phyloP scores from a whole-genome alignment of 2,329 filamentous ascomycete genomes.

The Emmonsiellopsis sp. region DNA sequence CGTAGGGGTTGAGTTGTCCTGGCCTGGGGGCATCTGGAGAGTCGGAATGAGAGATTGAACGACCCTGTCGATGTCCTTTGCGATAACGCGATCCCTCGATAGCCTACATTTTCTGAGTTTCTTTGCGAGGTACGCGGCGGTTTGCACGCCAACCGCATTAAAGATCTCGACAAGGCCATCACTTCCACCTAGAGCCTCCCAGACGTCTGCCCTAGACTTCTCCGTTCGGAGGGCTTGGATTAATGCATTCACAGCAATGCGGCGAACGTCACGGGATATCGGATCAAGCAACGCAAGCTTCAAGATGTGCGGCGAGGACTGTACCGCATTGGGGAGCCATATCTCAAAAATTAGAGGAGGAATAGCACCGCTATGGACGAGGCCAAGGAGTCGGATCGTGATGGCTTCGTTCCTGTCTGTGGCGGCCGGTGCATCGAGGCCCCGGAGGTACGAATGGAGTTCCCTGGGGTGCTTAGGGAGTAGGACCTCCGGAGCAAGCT shows the following conservation, averaged over 20 bases:
- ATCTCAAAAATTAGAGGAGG: constrained; percentile 1
- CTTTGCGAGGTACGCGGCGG: background rate
- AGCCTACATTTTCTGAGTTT: background rate
- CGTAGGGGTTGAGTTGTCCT: no score
- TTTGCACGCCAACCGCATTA: background rate
- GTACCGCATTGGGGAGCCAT: background rate
- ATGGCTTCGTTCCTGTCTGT: background rate
- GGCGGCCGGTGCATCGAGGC: background rate
- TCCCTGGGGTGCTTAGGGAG: background rate
- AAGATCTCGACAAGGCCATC: background rate
- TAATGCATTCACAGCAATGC: background rate
- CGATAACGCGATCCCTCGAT: background rate
- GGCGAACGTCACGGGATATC: background rate
- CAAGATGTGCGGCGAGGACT: background rate
- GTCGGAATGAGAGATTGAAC: background rate
- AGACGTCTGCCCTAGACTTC: background rate
- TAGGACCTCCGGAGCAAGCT: background rate
- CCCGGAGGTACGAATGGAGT: background rate
- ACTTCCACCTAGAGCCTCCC: background rate
- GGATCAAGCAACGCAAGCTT: background rate
- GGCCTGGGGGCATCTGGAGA: background rate
- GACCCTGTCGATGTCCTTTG: background rate
- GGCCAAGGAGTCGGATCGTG: background rate
- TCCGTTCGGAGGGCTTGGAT: background rate
- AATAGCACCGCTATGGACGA: background rate